Conservation (phyloP, 1,139 yeast species). For the Geotrichum citri-aurantii region DNA sequence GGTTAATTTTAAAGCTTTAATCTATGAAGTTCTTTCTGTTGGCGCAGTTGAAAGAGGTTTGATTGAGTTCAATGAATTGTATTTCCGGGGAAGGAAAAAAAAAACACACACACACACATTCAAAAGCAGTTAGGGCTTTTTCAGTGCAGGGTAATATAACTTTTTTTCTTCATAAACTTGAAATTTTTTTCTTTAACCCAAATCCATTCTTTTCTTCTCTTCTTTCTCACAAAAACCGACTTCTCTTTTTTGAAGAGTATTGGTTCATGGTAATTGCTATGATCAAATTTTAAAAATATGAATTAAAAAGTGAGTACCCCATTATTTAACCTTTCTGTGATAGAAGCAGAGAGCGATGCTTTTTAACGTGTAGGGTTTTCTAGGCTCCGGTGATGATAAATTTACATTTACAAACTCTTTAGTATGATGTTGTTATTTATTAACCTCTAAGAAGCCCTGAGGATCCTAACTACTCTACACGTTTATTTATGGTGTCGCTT, state of each 20-base stretch:
- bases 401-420: slow-evolving; percentile 1
- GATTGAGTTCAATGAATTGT: background rate
- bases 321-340: too few species aligned
- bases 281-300: background rate
- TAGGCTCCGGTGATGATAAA: background rate
- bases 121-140: background rate
- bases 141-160: background rate
- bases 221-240: background rate
- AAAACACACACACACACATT: too few species aligned
- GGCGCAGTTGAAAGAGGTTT: too few species aligned
- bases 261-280: background rate
- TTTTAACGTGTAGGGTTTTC: background rate
- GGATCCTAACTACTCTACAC: background rate
- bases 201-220: background rate
- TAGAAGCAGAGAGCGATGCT: too few species aligned
- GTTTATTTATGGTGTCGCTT: too few species aligned
- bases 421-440: slow-evolving; percentile 8
- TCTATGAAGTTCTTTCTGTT: background rate
- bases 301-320: too few species aligned
- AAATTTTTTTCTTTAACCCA: background rate
- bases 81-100: background rate
- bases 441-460: slow-evolving; percentile 12
- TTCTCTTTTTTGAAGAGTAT: background rate
- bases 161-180: background rate
- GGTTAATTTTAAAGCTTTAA: background rate